Percentiles rank a stretch among this genome's conserved stretches.
These are phyloP conservation scores for Lactarius trivialis DNA, from an alignment of 768 basidiomycete species.

Conservation along the genomic window DNA sequence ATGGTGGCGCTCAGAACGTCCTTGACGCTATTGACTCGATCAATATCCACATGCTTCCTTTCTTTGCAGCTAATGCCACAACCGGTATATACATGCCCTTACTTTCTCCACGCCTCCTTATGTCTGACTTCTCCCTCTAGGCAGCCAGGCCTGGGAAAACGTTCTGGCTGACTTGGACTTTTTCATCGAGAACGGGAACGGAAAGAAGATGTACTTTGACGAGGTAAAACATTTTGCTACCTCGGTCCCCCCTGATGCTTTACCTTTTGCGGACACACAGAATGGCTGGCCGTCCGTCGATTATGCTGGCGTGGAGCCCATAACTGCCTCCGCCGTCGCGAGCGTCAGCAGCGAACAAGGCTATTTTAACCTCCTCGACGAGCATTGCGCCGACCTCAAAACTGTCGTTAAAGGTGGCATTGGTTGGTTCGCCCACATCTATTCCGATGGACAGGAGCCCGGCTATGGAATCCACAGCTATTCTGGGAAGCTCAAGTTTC, in stretches of 20 bases:
- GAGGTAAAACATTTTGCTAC: slow-evolving; percentile 39
- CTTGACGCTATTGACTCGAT: slow-evolving; percentile 55
- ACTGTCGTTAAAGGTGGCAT: slow-evolving; percentile 51
- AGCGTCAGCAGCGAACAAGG: slow-evolving; percentile 35
- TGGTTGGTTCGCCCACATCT: slow-evolving; percentile 81
- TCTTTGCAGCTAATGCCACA: slow-evolving; percentile 52
- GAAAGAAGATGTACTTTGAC: slow-evolving; percentile 70
- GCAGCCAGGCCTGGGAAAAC: slow-evolving; percentile 53
- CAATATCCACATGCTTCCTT: slow-evolving; percentile 63
- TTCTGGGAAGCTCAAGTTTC: slow-evolving; percentile 49
- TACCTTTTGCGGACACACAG: slow-evolving; percentile 30
- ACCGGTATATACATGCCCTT: slow-evolving; percentile 35
- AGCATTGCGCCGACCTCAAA: slow-evolving; percentile 59
- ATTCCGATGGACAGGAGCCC: slow-evolving; percentile 56
- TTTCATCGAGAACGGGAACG: slow-evolving; percentile 53
- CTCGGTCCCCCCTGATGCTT: neutral
- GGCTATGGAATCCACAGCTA: slow-evolving; percentile 64
- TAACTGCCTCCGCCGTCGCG: slow-evolving; percentile 55
- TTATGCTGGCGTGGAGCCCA: slow-evolving; percentile 54
- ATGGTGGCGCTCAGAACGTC: slow-evolving; percentile 45
- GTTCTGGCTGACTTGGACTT: slow-evolving; percentile 53
- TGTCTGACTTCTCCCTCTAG: slow-evolving; percentile 28
- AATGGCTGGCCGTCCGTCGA: slow-evolving; percentile 72
- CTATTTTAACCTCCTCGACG: slow-evolving; percentile 59
- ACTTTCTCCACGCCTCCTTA: neutral